Base-by-base conservation (phyloP, 805 yeast species). In the Kuraishia piskuri region DNA sequence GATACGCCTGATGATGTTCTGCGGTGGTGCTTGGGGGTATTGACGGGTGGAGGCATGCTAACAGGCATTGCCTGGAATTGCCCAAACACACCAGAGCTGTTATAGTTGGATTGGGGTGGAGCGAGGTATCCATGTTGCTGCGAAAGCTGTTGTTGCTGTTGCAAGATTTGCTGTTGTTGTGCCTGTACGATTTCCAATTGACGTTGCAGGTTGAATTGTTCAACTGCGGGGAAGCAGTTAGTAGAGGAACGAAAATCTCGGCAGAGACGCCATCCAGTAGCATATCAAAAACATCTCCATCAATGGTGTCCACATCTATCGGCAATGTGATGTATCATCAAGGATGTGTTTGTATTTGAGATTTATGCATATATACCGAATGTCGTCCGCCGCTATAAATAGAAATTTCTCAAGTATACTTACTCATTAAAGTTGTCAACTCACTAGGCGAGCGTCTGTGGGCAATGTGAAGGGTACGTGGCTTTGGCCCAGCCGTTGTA, bases 401-500 rank as follows among this genome's bases (percentile, higher is more conserved):
- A 31, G 40, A 31, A 31, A 10, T 3, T 6, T 25, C 9, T 25
- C 9, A 31, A 31, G 14, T 31, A 25, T 55, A 71, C 79, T 60
- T 73, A 76, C 85, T 76, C 96, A 92, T 92, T 58, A 92, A 74
- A 53, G 86, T 87, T 2, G 98, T 92, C 66, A 94, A 76, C 67
- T 94, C 99, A 60, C 91, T 83, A n/a, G 97, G 97, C 2, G 97
- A 87, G 56, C 96, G 80, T 63, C 98, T 81, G 64, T 94, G 98
- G n/a, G 98, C 98, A 58, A 92, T 90, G 70, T 90, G 95, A 56
- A 94, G 76, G 56, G 81, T 82, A 59, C 79, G 78, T 45, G 86
- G 85, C 53, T 61, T 64, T 2, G 57, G 58, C 9, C 72, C 73
- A 1, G 64, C 57, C 4, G 71, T 67, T 51, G 62, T 65, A 20